Conservation (phyloP, 73 alveolate genomes). For the Paraurostyla sp. region DNA sequence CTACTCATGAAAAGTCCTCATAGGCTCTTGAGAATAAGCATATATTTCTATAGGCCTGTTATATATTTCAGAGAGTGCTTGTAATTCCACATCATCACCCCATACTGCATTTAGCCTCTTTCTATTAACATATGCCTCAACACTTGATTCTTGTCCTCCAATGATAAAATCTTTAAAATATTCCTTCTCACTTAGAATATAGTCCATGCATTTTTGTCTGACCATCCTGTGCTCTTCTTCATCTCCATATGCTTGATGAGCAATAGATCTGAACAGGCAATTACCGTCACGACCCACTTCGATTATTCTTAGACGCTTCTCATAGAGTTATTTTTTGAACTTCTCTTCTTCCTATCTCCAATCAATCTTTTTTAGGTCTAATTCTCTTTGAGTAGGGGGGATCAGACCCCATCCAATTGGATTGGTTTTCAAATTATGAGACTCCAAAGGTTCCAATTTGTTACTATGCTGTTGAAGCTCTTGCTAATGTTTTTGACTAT, state of each 20-base stretch:
- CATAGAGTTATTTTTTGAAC: constrained; percentile 12
- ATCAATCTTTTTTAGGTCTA: constrained; percentile 24
- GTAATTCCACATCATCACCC: constrained; percentile 97
- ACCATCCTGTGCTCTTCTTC: constrained; percentile 86
- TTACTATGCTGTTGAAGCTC: constrained; percentile 47
- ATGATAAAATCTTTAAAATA: constrained; percentile 90
- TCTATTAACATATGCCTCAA: constrained; percentile 88
- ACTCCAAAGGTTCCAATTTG: constrained; percentile 17
- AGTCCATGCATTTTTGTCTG: constrained; percentile 90
- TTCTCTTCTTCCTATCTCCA: constrained; percentile 55
- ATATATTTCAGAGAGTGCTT: constrained; percentile 94
- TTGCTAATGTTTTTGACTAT: not conserved
- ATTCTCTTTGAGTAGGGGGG: not conserved
- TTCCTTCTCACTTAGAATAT: constrained; percentile 88
- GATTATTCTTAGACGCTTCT: constrained; percentile 58
- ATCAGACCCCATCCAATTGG: not conserved
- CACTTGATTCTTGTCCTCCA: constrained; percentile 85
- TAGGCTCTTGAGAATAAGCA: constrained; percentile 89
- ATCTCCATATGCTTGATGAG: constrained; percentile 93
- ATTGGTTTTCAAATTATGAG: not conserved
- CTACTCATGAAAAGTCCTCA: constrained; percentile 94
- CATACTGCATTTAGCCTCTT: constrained; percentile 92
- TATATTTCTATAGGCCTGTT: constrained; percentile 95
- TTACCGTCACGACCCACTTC: constrained; percentile 96
- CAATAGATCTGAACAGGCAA: constrained; percentile 94